Evolutionary conservation across 106 monocot species (phyloP).

Genomic region (Platanthera guangdongensis): DNA sequence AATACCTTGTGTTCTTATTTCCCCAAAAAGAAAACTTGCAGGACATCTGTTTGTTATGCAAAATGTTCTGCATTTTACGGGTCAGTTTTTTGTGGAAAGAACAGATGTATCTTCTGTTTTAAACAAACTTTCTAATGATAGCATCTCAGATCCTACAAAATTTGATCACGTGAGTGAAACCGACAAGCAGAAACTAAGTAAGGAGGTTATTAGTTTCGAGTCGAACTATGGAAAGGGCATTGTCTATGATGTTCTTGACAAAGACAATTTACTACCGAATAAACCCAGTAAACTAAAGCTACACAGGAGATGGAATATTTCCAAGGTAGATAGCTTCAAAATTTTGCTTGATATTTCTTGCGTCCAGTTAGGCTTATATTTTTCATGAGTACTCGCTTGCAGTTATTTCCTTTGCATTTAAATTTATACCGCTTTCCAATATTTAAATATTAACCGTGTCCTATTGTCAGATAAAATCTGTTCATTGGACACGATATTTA

Average conservation of each 20-base stretch:
- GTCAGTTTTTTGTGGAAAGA: constrained; percentile 88
- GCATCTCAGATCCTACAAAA: constrained; percentile 27
- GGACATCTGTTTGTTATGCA: constrained; percentile 67
- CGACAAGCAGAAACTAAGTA: constrained; percentile 23
- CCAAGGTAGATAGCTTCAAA: constrained; percentile 29
- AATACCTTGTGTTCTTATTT: constrained; percentile 71
- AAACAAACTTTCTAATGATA: constrained; percentile 32
- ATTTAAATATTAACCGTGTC: constrained; percentile 3
- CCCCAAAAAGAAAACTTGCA: constrained; percentile 80
- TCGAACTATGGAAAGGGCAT: constrained; percentile 21
- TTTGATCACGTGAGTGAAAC: constrained; percentile 22
- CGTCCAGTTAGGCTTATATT: background rate
- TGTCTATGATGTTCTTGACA: constrained; percentile 24
- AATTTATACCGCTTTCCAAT: background rate
- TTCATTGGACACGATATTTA: constrained; percentile 86
- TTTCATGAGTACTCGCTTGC: background rate
- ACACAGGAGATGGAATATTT: constrained; percentile 82
- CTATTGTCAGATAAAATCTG: constrained; percentile 75
- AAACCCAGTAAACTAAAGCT: constrained; percentile 59
- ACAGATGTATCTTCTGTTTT: constrained; percentile 89
- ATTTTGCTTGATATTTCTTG: constrained; percentile 3
- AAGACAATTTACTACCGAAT: constrained; percentile 17
- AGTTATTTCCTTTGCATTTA: background rate
- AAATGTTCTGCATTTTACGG: constrained; percentile 64
- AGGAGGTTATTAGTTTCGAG: constrained; percentile 13